phyloP scores from a whole-genome alignment of 306 rosid genomes.

The Fragaria vesca region DNA sequence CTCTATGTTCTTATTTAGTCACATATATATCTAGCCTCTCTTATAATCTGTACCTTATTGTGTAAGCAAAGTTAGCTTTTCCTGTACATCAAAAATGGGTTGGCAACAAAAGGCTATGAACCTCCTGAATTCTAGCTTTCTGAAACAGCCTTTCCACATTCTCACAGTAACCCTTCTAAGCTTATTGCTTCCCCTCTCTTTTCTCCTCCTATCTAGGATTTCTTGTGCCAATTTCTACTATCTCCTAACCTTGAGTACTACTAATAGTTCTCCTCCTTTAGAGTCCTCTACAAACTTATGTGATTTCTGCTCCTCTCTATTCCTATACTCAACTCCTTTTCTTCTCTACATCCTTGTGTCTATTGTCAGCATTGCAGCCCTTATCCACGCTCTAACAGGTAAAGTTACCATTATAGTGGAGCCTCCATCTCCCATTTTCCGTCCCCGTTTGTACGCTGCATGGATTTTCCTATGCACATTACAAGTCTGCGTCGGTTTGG shows the following conservation, averaged over 20 bases:
- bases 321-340: conserved; percentile 35
- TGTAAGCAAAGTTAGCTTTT: neutral
- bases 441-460: conserved; percentile 41
- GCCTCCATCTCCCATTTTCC: conserved; percentile 16
- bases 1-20: conserved; percentile 23
- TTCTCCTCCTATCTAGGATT: conserved; percentile 67
- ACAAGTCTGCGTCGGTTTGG: conserved; percentile 70
- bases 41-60: neutral
- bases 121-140: conserved; percentile 21
- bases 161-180: conserved; percentile 56
- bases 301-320: conserved; percentile 25
- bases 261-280: neutral
- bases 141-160: conserved; percentile 49
- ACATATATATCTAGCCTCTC: conserved; percentile 10
- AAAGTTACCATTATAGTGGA: conserved; percentile 29
- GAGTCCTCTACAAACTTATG: neutral
- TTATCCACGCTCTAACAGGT: conserved; percentile 44
- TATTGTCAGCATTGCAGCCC: conserved; percentile 37
- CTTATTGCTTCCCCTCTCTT: conserved; percentile 73
- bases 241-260: conserved; percentile 25
- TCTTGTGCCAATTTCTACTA: conserved; percentile 29
- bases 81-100: conserved; percentile 16
- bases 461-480: conserved; percentile 63
- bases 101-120: conserved; percentile 26
- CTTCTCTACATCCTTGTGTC: conserved; percentile 51